These are phyloP conservation scores for Periglandula ipomoeae DNA, from an alignment of 2,329 filamentous ascomycete species.

Conservation along the genomic window DNA sequence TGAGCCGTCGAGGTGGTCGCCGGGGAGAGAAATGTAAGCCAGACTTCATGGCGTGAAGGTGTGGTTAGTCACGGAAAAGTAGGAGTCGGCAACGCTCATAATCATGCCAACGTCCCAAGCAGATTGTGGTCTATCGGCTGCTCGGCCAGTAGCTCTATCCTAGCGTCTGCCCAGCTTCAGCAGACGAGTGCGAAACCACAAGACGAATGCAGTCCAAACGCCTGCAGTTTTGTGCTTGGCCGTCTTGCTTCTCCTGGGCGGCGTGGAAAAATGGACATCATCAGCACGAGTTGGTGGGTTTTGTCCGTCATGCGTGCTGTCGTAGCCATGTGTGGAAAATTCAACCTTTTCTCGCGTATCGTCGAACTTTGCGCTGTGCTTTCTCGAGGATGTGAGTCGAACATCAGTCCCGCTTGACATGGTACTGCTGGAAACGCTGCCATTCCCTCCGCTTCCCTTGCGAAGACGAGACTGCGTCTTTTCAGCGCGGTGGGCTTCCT, in stretches of 20 bases:
- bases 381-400: constrained; percentile 15
- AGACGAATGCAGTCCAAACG: constrained; percentile 53
- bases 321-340: constrained; percentile 26
- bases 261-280: constrained; percentile 33
- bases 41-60: background rate
- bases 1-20: background rate
- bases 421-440: constrained; percentile 23
- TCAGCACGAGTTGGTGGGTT: constrained; percentile 25
- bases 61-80: background rate
- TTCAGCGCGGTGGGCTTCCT: constrained; percentile 44
- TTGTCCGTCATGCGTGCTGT: constrained; percentile 27
- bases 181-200: constrained; percentile 52
- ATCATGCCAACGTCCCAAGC: constrained; percentile 1
- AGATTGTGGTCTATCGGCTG: background rate
- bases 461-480: constrained; percentile 33
- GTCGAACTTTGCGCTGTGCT: constrained; percentile 17
- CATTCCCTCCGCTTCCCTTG: constrained; percentile 24
- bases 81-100: constrained; percentile 1
- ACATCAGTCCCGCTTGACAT: constrained; percentile 21
- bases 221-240: constrained; percentile 53
- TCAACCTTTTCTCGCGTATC: constrained; percentile 32
- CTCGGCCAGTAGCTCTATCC: constrained; percentile 14
- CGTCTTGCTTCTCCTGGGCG: constrained; percentile 31
- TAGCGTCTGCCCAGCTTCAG: constrained; percentile 32
- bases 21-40: background rate